Conservation (phyloP, 169 alveolate species). For the Plasmodium fragile region DNA sequence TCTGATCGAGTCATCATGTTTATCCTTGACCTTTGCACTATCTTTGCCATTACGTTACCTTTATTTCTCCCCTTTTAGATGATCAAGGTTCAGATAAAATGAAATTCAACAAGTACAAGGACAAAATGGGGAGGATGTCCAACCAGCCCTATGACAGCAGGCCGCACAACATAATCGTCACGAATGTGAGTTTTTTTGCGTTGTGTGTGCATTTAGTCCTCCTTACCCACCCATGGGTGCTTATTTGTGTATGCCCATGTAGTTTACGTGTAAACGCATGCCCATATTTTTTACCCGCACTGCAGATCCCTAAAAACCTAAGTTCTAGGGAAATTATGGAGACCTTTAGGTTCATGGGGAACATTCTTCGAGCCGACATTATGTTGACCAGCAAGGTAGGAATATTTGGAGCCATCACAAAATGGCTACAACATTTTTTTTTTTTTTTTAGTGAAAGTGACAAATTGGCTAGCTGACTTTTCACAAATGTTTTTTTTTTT, state of each 20-base stretch:
- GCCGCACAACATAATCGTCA: constrained; percentile 68
- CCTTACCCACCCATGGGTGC: background rate
- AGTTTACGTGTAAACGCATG: background rate
- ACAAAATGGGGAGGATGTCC: constrained; percentile 16
- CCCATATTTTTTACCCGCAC: background rate
- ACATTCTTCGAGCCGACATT: constrained; percentile 59
- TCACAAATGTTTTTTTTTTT: background rate
- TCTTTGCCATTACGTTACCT: background rate
- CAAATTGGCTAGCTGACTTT: background rate
- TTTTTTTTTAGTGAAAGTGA: background rate
- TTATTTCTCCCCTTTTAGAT: constrained; percentile 15
- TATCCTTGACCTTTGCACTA: background rate
- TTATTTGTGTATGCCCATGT: background rate
- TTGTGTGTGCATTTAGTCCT: background rate
- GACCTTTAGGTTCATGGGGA: constrained; percentile 61
- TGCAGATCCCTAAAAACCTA: constrained; percentile 59
- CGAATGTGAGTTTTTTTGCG: constrained; percentile 34
- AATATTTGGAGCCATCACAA: background rate
- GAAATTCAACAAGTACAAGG: constrained; percentile 40
- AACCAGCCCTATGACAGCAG: constrained; percentile 17
- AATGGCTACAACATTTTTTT: constrained; percentile 11
- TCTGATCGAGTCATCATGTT: background rate
- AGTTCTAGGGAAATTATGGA: constrained; percentile 49
- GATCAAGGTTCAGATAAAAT: constrained; percentile 26
- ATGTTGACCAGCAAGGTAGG: constrained; percentile 73